phyloP scores from a whole-genome alignment of 148 eudicot genomes.

The Bassia scoparia region DNA sequence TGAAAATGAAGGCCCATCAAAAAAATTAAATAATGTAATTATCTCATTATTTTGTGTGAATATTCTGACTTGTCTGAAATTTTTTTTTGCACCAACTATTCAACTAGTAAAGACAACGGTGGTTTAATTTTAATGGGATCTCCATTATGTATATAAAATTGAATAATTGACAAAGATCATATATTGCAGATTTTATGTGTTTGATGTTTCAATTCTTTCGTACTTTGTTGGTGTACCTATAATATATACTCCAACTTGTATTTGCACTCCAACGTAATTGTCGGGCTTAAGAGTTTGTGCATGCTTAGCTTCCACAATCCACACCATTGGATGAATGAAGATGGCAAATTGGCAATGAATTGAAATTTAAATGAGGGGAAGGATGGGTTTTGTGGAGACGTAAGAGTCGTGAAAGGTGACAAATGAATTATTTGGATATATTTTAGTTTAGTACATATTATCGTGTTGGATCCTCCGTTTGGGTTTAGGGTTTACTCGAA shows the following conservation, averaged over 20 bases:
- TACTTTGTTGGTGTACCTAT: background rate
- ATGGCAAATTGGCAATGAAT: too few relatives aligned
- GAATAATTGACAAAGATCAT: conserved; percentile 1
- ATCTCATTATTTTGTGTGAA: background rate
- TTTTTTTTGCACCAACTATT: conserved; percentile 18
- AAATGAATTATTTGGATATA: too few relatives aligned
- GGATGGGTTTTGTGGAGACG: too few relatives aligned
- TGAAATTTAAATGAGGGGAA: too few relatives aligned
- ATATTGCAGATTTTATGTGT: background rate
- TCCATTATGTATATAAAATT: background rate
- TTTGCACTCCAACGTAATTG: background rate
- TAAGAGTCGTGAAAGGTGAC: too few relatives aligned
- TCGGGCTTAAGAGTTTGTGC: background rate
- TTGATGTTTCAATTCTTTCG: background rate
- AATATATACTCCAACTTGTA: too few relatives aligned
- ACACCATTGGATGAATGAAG: background rate
- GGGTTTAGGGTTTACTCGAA: too few relatives aligned
- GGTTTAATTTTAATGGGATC: too few relatives aligned
- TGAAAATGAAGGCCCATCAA: conserved; percentile 20
- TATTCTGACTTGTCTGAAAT: conserved; percentile 20
- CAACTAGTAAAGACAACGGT: conserved; percentile 11
- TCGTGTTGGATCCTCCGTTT: too few relatives aligned
- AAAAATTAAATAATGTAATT: background rate
- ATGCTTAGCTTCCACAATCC: background rate
- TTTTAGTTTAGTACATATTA: too few relatives aligned